These are phyloP conservation scores for Kalmusia sp. DNA, from an alignment of 2,329 filamentous ascomycete genomes.

Conservation along the genomic window DNA sequence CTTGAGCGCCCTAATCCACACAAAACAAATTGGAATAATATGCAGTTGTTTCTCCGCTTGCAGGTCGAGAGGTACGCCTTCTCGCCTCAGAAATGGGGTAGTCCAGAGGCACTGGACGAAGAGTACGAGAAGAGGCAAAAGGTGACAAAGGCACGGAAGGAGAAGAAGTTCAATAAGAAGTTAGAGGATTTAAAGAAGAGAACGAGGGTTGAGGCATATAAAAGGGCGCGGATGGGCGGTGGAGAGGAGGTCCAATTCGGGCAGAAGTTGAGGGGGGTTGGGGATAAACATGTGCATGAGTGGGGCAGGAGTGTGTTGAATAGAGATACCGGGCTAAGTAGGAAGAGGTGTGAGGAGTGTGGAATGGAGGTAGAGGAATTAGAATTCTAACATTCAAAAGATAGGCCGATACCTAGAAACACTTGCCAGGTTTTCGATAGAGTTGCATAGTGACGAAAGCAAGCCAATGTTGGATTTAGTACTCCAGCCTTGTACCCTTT, in stretches of 20 bases:
- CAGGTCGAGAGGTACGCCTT: constrained; percentile 97
- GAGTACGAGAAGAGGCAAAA: constrained; percentile 83
- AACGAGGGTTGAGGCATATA: constrained; percentile 88
- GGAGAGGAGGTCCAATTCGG: constrained; percentile 66
- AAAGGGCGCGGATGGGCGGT: constrained; percentile 61
- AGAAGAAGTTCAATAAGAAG: constrained; percentile 90
- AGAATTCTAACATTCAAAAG: constrained; percentile 56
- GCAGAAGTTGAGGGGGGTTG: constrained; percentile 69
- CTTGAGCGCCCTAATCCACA: constrained; percentile 91
- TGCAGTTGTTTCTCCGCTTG: constrained; percentile 95
- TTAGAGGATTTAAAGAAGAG: constrained; percentile 90
- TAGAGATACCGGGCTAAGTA: constrained; percentile 72
- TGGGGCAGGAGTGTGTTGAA: constrained; percentile 71
- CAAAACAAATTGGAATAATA: constrained; percentile 95
- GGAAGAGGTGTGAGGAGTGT: constrained; percentile 75
- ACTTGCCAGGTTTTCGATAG: no score
- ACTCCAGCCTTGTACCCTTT: no score
- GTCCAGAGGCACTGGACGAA: constrained; percentile 80
- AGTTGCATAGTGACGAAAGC: no score
- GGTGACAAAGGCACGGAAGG: constrained; percentile 85
- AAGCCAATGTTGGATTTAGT: no score
- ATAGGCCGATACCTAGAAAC: no score
- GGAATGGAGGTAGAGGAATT: constrained; percentile 73
- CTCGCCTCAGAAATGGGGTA: constrained; percentile 84
- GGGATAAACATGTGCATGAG: constrained; percentile 84